These are phyloP conservation scores for Pulveroboletus sp. DNA, from an alignment of 768 basidiomycete species.

Conservation along the genomic window DNA sequence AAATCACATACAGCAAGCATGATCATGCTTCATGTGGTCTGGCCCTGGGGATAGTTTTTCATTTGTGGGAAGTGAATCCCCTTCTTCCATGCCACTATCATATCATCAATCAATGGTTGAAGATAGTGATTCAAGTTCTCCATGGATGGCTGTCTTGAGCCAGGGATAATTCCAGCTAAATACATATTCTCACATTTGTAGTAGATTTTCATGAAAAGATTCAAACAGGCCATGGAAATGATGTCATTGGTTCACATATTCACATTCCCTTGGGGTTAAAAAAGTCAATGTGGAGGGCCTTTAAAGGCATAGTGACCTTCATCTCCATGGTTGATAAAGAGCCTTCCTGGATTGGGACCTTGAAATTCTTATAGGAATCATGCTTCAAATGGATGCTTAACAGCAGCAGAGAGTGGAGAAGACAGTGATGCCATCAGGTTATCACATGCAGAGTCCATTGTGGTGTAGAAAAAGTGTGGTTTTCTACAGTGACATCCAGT, in stretches of 20 bases:
- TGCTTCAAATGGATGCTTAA: too few species aligned
- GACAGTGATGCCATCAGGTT: too few species aligned
- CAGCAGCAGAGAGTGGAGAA: too few species aligned
- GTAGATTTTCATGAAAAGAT: neutral
- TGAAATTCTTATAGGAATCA: too few species aligned
- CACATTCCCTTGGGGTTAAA: neutral
- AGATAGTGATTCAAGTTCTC: conserved; percentile 11
- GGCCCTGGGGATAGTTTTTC: neutral
- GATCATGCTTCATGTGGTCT: too few species aligned
- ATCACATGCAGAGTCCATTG: too few species aligned
- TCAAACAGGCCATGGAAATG: neutral
- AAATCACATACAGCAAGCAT: conserved; percentile 33
- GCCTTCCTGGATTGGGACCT: conserved; percentile 3
- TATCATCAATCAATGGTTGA: conserved; percentile 31
- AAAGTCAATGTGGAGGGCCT: neutral
- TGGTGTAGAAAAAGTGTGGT: too few species aligned
- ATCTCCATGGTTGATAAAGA: neutral
- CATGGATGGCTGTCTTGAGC: neutral
- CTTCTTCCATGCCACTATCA: conserved; percentile 27
- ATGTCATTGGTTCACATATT: neutral
- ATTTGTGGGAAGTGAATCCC: conserved; percentile 27
- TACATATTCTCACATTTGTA: neutral
- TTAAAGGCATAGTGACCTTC: neutral
- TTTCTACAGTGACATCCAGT: too few species aligned
- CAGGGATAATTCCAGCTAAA: neutral